phyloP scores from a whole-genome alignment of 306 rosid genomes.

The Cucumis sativus region Cucumber_9930_V3 NC_026661.2:1560501-1561000 shows the following conservation, averaged over 20 bases:
- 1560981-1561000: slow-evolving; percentile 2
- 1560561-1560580: slow-evolving; percentile 93
- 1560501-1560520: slow-evolving; percentile 74
- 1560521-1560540: slow-evolving; percentile 99
- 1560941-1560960: slow-evolving; percentile 41
- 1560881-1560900: slow-evolving; percentile 16
- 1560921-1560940: slow-evolving; percentile 78
- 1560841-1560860: slow-evolving; percentile 10
- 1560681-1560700: not conserved
- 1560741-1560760: slow-evolving; percentile 25
- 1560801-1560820: slow-evolving; percentile 79
- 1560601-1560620: slow-evolving; percentile 72
- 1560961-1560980: slow-evolving; percentile 3
- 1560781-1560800: slow-evolving; percentile 79
- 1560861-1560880: slow-evolving; percentile 19
- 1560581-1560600: slow-evolving; percentile 95
- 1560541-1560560: slow-evolving; percentile 71
- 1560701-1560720: not conserved
- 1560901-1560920: slow-evolving; percentile 80
- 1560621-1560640: slow-evolving; percentile 8
- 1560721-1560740: slow-evolving; percentile 7
- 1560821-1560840: slow-evolving; percentile 27
- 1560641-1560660: not conserved
- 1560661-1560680: not conserved
- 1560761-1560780: slow-evolving; percentile 96